These are phyloP conservation scores for Cordyceps militaris DNA, from an alignment of 2,329 filamentous ascomycete genomes.

Conservation along the genomic window DNA sequence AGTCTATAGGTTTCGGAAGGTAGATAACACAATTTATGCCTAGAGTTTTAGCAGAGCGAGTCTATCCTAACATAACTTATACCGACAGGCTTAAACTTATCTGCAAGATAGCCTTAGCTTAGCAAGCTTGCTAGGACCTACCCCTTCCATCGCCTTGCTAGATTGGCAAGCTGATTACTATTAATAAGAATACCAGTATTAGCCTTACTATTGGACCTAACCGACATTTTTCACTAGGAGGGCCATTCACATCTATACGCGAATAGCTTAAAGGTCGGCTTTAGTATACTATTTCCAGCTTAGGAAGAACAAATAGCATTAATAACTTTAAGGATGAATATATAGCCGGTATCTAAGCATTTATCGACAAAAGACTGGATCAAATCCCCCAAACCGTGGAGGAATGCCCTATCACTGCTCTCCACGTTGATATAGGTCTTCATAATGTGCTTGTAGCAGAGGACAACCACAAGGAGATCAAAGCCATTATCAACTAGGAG, in stretches of 20 bases:
- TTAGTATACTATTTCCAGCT: conserved; percentile 7
- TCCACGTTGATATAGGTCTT: conserved; percentile 11
- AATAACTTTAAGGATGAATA: conserved; percentile 14
- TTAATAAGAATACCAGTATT: conserved; percentile 11
- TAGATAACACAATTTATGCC: conserved; percentile 16
- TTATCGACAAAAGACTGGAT: conserved; percentile 11
- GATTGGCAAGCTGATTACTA: conserved; percentile 18
- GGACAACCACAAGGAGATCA: conserved; percentile 13
- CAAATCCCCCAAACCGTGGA: conserved; percentile 16
- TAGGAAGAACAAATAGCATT: conserved; percentile 15
- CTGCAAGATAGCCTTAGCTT: conserved; percentile 17
- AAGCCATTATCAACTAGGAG: conserved; percentile 17
- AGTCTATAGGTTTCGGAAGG: conserved; percentile 14
- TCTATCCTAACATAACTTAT: conserved; percentile 14
- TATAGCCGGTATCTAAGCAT: conserved; percentile 12
- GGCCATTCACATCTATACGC: conserved; percentile 17
- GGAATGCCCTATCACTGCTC: neutral
- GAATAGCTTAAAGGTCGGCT: conserved; percentile 16
- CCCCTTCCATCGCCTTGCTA: conserved; percentile 15
- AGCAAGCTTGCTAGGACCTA: conserved; percentile 18
- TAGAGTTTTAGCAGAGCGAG: conserved; percentile 14
- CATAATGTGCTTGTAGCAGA: conserved; percentile 16
- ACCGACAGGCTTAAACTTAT: conserved; percentile 15
- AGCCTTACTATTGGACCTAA: conserved; percentile 16
- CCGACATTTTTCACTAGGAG: conserved; percentile 16